Base-by-base conservation (phyloP, 805 yeast species). In the Kuraishia hungarica region DNA sequence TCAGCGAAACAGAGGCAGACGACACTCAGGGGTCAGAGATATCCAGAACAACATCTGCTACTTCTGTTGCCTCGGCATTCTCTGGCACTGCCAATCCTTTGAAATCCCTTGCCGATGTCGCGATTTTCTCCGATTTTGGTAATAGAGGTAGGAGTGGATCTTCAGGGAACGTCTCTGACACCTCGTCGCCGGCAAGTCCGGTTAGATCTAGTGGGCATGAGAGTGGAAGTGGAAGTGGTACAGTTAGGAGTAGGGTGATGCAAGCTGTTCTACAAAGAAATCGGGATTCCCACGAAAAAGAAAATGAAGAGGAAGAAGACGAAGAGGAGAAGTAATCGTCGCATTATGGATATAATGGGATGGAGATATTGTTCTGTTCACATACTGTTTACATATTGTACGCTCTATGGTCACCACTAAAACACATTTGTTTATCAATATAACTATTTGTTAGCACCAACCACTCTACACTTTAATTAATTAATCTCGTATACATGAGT, bases 111-210 rank as follows among this genome's bases (percentile, higher is more conserved):
- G 56, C 69, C 0, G 67, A 67, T 47, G 70, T 70, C 7, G 65
- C 72, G 1, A 59, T 70, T 29, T 69, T 71, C 57, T 66, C 72
- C 4, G 74, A 69, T 62, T 29, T 63, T 51, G 48, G 59, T 2
- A 68, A 65, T 17, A 46, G 48, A 6, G 43, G 43, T 4, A 6
- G 43, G 3, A 35, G 43, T 13, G 43, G 43, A 35, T 35, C 43
- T 35, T 10, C 11, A 35, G 43, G 43, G n/a, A 15, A 35, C n/a
- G 3, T 15, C 5, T 35, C 43, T 10, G 43, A 35, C 4, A 13
- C 43, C 17, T 35, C 43, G 15, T 35, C 43, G n/a, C 43, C 8
- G n/a, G 17, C 17, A 35, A 35, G 43, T 35, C 43, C 43, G 3
- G 43, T 35, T 35, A 35, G 43, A 17, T 35, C 43, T 3, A 35